Conservation (phyloP, 2,329 filamentous ascomycete genomes). For the Colletotrichum siamense region DNA sequence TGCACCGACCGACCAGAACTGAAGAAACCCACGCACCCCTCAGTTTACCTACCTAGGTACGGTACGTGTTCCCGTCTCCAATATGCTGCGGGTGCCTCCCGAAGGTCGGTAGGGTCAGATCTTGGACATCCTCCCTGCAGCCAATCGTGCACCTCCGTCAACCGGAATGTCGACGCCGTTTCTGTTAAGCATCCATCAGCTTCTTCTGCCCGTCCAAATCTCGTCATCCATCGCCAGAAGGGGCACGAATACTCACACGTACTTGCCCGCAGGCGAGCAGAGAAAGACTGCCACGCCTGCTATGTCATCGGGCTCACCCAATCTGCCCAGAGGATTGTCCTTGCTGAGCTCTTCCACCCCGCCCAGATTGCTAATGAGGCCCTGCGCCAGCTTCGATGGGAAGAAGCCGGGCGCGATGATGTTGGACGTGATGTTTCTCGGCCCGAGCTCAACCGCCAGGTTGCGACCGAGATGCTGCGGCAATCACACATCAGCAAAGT, state of each 20-base stretch:
- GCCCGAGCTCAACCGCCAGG: conserved; percentile 72
- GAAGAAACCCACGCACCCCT: too few relatives aligned
- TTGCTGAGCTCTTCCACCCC: conserved; percentile 57
- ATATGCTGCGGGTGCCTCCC: too few relatives aligned
- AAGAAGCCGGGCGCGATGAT: conserved; percentile 73
- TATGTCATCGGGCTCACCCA: conserved; percentile 65
- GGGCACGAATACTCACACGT: conserved; percentile 43
- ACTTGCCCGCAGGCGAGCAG: conserved; percentile 54
- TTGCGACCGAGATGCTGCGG: conserved; percentile 62
- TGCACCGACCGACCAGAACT: too few relatives aligned
- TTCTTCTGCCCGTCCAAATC: not conserved
- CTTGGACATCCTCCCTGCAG: conserved; percentile 31
- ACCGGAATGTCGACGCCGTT: conserved; percentile 41
- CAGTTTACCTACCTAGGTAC: not conserved
- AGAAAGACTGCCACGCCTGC: conserved; percentile 65
- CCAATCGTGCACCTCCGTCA: conserved; percentile 36
- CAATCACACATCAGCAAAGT: not conserved
- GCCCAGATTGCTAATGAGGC: conserved; percentile 66
- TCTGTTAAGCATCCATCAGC: conserved; percentile 22
- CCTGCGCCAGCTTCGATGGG: conserved; percentile 71
- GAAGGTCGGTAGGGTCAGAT: conserved; percentile 17
- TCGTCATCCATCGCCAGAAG: not conserved
- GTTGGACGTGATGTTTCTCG: conserved; percentile 69
- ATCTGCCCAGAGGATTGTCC: conserved; percentile 56
- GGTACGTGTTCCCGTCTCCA: too few relatives aligned